These are phyloP conservation scores for Botrytis galanthina DNA, from an alignment of 2,329 filamentous ascomycete genomes.

Conservation along the genomic window DNA sequence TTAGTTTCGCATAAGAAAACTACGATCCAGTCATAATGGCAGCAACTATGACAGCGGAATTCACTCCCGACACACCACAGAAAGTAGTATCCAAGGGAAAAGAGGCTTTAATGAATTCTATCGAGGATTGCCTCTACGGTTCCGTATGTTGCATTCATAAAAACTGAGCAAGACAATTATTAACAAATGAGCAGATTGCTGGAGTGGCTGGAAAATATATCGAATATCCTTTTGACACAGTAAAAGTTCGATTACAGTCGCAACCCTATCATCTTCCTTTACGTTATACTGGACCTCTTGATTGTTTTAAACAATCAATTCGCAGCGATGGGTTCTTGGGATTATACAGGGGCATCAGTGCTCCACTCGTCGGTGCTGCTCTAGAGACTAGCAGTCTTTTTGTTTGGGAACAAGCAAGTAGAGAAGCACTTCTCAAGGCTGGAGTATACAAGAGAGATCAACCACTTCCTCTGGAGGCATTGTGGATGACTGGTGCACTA, in stretches of 20 bases:
- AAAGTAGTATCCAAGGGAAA: constrained; percentile 26
- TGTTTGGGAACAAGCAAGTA: constrained; percentile 79
- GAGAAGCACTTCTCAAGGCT: constrained; percentile 58
- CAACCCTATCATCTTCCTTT: constrained; percentile 82
- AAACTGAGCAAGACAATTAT: not conserved
- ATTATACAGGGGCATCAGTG: constrained; percentile 89
- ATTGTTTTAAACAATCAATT: constrained; percentile 89
- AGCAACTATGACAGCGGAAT: constrained; percentile 30
- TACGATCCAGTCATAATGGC: constrained; percentile 29
- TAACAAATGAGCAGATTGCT: constrained; percentile 55
- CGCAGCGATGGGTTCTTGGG: constrained; percentile 68
- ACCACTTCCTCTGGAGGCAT: constrained; percentile 68
- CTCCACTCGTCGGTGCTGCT: constrained; percentile 85
- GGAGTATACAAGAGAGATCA: constrained; percentile 51
- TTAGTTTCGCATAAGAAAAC: constrained; percentile 13
- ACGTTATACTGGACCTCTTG: constrained; percentile 79
- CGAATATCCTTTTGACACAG: constrained; percentile 97
- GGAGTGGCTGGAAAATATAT: constrained; percentile 93
- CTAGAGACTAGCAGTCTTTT: constrained; percentile 91
- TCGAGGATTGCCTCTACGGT: constrained; percentile 86
- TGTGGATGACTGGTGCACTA: constrained; percentile 79
- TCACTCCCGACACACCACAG: constrained; percentile 22
- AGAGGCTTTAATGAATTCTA: constrained; percentile 50
- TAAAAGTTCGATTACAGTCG: constrained; percentile 97
- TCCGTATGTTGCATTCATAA: constrained; percentile 57